phyloP scores from a whole-genome alignment of 306 rosid genomes.

The Abrus pulchellus region DNA sequence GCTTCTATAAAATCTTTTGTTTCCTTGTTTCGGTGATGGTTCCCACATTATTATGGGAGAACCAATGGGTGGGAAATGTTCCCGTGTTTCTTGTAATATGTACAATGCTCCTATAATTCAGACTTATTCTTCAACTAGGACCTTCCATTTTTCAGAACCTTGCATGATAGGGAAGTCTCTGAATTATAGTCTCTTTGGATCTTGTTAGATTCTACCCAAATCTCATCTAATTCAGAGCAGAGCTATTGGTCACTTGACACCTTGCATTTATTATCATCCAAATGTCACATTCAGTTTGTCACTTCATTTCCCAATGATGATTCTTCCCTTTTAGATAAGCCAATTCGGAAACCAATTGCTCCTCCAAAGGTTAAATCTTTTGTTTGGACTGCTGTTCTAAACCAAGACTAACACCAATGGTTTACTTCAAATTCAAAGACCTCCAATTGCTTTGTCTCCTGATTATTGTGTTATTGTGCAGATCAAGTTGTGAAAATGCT shows the following conservation, averaged over 20 bases:
- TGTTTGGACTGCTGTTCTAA: not conserved
- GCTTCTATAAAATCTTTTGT: not conserved
- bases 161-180: too few relatives aligned
- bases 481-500: not conserved
- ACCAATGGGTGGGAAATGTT: not conserved
- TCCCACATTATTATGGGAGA: not conserved
- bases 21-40: not conserved
- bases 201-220: too few relatives aligned
- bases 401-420: not conserved
- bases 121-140: too few relatives aligned
- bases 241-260: too few relatives aligned
- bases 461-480: not conserved
- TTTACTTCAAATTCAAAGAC: not conserved
- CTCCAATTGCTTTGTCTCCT: not conserved
- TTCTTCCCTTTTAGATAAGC: not conserved
- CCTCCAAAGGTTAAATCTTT: not conserved
- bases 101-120: too few relatives aligned
- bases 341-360: not conserved
- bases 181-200: too few relatives aligned
- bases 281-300: not conserved
- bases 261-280: too few relatives aligned
- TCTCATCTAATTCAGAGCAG: too few relatives aligned
- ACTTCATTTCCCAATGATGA: not conserved
- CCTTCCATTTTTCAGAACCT: too few relatives aligned
- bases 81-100: too few relatives aligned